phyloP scores from a whole-genome alignment of 352 stramenopile genomes.

The Globisporangium recalcitrans region DNA sequence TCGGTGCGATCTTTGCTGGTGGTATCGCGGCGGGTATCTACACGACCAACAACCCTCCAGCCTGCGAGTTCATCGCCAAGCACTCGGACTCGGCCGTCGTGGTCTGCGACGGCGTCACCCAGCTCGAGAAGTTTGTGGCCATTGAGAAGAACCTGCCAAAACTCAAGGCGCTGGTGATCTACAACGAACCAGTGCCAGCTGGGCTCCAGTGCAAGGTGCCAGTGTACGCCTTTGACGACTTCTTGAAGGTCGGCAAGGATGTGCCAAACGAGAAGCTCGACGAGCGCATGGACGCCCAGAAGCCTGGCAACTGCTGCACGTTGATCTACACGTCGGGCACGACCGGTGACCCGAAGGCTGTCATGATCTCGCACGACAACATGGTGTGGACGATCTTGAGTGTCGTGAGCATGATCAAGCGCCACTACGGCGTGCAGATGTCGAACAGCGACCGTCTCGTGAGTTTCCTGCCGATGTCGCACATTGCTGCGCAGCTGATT shows the following conservation, averaged over 20 bases:
- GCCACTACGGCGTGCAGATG: constrained; percentile 51
- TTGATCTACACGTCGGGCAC: constrained; percentile 95
- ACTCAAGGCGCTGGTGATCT: constrained; percentile 94
- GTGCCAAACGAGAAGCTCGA: constrained; percentile 59
- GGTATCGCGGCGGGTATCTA: constrained; percentile 94
- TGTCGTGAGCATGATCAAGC: constrained; percentile 59
- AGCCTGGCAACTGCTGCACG: constrained; percentile 84
- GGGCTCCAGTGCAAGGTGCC: constrained; percentile 60
- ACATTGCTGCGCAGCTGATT: constrained; percentile 85
- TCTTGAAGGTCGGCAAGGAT: constrained; percentile 64
- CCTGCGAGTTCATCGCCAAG: constrained; percentile 92
- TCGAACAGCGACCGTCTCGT: constrained; percentile 69
- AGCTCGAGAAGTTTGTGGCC: constrained; percentile 92
- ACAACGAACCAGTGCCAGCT: constrained; percentile 79
- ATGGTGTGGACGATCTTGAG: constrained; percentile 80
- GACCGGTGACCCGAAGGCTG: constrained; percentile 93
- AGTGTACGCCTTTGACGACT: constrained; percentile 78
- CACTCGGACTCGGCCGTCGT: constrained; percentile 91
- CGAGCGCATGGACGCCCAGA: constrained; percentile 70
- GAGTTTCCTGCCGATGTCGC: constrained; percentile 87
- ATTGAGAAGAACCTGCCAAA: constrained; percentile 83
- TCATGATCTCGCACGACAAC: constrained; percentile 96
- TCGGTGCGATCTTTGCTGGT: constrained; percentile 91
- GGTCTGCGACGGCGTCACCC: constrained; percentile 89
- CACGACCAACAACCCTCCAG: constrained; percentile 90